A percentile compares a stretch with the other conserved stretches of the same genome.
Conservation (phyloP, 257 asterid genomes). For the Solanum rostratum region DNA sequence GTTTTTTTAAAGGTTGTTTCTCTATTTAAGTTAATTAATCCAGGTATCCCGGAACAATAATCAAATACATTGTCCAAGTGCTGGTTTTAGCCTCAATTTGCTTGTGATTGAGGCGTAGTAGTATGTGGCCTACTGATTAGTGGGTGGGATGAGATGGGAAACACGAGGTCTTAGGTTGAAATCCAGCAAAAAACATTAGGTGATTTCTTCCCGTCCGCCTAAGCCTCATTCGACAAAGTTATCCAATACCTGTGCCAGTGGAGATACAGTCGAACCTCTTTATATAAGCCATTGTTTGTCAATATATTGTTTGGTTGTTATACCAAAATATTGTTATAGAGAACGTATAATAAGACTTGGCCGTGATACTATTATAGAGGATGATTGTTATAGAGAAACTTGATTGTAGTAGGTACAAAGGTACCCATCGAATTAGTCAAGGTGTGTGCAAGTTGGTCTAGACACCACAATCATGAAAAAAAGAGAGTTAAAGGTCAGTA, state of each 20-base stretch:
- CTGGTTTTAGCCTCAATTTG: not conserved
- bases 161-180: not conserved
- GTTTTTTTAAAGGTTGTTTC: not conserved
- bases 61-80: not conserved
- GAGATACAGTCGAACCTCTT: not conserved
- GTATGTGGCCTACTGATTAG: not conserved
- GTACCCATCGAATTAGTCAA: not conserved
- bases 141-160: not conserved
- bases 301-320: not conserved
- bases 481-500: not conserved
- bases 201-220: not conserved
- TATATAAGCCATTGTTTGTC: not conserved
- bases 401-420: not conserved
- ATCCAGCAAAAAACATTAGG: not conserved
- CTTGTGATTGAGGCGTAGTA: not conserved
- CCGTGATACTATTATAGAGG: not conserved
- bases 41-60: not conserved
- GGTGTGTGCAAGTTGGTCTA: not conserved
- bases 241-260: not conserved
- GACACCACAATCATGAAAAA: not conserved
- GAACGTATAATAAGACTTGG: not conserved
- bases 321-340: not conserved
- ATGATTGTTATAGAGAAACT: not conserved
- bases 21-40: not conserved
- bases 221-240: not conserved